phyloP scores from a whole-genome alignment of 805 yeast species.

The Kluyveromyces wickerhamii region DNA sequence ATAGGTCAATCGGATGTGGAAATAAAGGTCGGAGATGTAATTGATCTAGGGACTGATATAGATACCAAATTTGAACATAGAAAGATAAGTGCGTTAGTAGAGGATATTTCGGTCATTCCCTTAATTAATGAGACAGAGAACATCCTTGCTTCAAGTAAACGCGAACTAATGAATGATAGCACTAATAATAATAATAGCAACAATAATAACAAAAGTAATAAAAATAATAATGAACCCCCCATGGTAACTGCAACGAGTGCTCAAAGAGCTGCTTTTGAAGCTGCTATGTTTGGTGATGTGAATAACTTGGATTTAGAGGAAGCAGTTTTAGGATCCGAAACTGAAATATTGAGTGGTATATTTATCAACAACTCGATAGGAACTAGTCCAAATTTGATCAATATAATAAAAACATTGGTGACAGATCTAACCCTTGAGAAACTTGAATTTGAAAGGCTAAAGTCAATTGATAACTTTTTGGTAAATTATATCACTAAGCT shows the following conservation, averaged over 20 bases:
- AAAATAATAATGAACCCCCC: constrained; percentile 9
- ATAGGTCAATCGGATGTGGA: constrained; percentile 50
- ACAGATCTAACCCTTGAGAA: constrained; percentile 50
- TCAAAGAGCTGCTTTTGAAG: constrained; percentile 39
- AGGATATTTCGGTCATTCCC: constrained; percentile 51
- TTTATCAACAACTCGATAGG: constrained; percentile 54
- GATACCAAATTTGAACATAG: constrained; percentile 59
- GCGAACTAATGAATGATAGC: not conserved
- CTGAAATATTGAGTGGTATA: constrained; percentile 45
- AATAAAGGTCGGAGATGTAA: constrained; percentile 69
- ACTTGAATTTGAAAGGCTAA: constrained; percentile 48
- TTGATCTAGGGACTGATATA: constrained; percentile 92
- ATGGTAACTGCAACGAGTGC: constrained; percentile 14
- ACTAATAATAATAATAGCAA: constrained; percentile 1
- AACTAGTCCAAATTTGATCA: constrained; percentile 46
- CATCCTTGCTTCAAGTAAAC: not conserved
- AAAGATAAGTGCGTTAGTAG: constrained; percentile 78
- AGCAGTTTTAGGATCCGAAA: constrained; percentile 39
- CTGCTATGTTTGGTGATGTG: constrained; percentile 57
- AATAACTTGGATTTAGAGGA: constrained; percentile 42
- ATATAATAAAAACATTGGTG: constrained; percentile 46
- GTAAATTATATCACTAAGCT: constrained; percentile 36
- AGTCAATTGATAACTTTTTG: constrained; percentile 48
- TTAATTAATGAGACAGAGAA: constrained; percentile 23
- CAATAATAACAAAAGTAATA: constrained; percentile 2